Percentiles rank a stretch among this genome's conserved stretches.
Conservation (phyloP, 2,329 filamentous ascomycete genomes). For the Coleophoma eucalyptorum region DNA sequence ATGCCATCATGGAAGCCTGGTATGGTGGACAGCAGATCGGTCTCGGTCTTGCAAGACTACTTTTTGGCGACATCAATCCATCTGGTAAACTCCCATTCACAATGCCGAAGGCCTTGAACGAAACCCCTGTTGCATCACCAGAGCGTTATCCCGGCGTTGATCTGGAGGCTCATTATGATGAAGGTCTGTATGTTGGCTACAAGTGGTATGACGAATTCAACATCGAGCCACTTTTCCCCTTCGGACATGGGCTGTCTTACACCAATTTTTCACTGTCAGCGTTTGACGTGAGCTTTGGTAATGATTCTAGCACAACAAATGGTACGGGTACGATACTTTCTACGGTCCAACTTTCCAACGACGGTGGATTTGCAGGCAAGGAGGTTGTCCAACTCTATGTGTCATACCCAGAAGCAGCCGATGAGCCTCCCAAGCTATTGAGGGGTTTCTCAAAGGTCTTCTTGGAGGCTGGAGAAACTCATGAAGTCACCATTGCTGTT, state of each 20-base stretch:
- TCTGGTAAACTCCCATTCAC: conserved; percentile 45
- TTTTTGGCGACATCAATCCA: conserved; percentile 57
- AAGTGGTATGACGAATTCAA: conserved; percentile 71
- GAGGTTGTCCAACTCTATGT: conserved; percentile 55
- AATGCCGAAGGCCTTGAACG: conserved; percentile 1
- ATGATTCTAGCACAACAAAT: conserved; percentile 18
- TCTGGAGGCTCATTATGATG: conserved; percentile 49
- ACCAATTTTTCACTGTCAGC: conserved; percentile 59
- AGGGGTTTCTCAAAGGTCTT: conserved; percentile 61
- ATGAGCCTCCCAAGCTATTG: conserved; percentile 54
- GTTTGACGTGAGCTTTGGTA: conserved; percentile 33
- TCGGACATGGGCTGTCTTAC: conserved; percentile 79
- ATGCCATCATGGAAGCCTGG: conserved; percentile 28
- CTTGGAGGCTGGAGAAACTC: conserved; percentile 52
- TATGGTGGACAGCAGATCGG: conserved; percentile 64
- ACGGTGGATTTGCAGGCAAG: conserved; percentile 44
- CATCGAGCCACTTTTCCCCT: conserved; percentile 63
- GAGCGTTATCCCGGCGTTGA: neutral
- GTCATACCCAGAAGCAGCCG: conserved; percentile 42
- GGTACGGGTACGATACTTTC: conserved; percentile 36
- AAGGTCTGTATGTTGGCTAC: conserved; percentile 77
- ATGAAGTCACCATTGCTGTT: conserved; percentile 48
- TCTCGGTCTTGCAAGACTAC: conserved; percentile 58
- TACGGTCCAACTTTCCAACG: conserved; percentile 56
- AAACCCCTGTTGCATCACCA: neutral